Conservation (phyloP, 2,329 filamentous ascomycete genomes). For the Biscogniauxia sp. region DNA sequence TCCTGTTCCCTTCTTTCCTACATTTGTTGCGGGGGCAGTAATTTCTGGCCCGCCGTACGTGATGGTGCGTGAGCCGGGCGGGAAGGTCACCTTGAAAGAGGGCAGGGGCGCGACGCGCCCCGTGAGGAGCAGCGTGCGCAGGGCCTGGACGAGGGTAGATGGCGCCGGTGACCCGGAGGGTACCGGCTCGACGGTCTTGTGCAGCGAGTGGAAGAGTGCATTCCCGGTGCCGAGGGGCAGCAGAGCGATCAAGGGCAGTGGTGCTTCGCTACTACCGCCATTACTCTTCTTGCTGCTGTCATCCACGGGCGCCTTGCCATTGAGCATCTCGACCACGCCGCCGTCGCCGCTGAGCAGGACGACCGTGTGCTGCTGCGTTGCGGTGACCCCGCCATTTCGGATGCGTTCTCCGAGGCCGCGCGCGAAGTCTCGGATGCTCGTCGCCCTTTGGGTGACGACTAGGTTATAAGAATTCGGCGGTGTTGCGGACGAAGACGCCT, state of each 20-base stretch:
- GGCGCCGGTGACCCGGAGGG: slow-evolving; percentile 27
- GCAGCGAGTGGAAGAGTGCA: slow-evolving; percentile 60
- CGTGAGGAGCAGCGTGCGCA: slow-evolving; percentile 60
- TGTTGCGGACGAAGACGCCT: slow-evolving; percentile 1
- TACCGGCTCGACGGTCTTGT: slow-evolving; percentile 53
- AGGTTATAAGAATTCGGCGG: slow-evolving; percentile 43
- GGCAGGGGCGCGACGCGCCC: slow-evolving; percentile 57
- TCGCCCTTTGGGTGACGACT: slow-evolving; percentile 60
- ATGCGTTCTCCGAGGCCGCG: slow-evolving; percentile 30
- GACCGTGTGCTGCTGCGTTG: slow-evolving; percentile 51
- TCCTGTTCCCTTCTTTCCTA: neutral
- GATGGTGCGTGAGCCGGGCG: slow-evolving; percentile 52
- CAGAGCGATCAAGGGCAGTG: slow-evolving; percentile 47
- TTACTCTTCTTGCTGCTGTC: neutral
- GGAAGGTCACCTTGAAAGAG: slow-evolving; percentile 61
- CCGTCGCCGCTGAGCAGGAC: slow-evolving; percentile 86
- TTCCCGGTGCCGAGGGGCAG: slow-evolving; percentile 66
- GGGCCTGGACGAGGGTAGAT: slow-evolving; percentile 46
- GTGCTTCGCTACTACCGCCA: neutral
- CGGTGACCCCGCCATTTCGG: slow-evolving; percentile 11
- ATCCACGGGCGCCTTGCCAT: slow-evolving; percentile 44
- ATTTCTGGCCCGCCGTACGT: slow-evolving; percentile 30
- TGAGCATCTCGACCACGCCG: slow-evolving; percentile 78
- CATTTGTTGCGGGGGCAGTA: slow-evolving; percentile 7
- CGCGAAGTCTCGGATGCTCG: slow-evolving; percentile 65